Evolutionary conservation across 805 yeast species (phyloP), one percentile per base, ranked within the genome.

Genomic region (Ogataea siamensis): DNA sequence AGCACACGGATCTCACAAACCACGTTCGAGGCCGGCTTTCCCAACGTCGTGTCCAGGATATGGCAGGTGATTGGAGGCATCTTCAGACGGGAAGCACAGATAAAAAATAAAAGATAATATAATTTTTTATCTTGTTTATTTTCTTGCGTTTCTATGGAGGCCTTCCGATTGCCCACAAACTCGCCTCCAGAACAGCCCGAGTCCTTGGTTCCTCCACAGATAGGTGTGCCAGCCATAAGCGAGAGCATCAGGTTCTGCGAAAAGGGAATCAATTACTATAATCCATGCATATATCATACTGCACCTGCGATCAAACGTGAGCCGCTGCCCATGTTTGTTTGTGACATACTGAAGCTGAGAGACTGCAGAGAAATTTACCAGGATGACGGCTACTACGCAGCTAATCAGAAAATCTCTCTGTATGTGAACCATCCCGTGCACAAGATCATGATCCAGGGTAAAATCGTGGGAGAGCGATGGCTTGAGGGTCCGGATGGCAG

Each of bases 1-100:
- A 73, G 40, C 37, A 60, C 61, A 54, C 67, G 76, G 24, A 83
- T 63, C 19, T 79, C 79, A 55, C 93, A 86, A 3, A 70, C 63
- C n/a, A 89, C 89, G n/a, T 70, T 71, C 0, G 64, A 57, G 1
- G 96, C 96, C 1, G 98, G 98, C 43, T 68, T 72, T 1, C 98
- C 98, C 6, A 70, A 62, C 7, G 84, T 80, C 5, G 96, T 88
- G 54, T 89, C 96, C 15, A 89, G 68, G 7, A 89, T 76, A 59
- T 89, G 98, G 64, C 97, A 89, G 3, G 96, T 88, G 26, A 88
- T 76, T 29, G 91, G 91, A 5, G 64, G 55, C 12, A 45, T 49
- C 7, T 12, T 16, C 16, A 26, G 8, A 14, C 12, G 21, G 7
- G 15, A 28, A 21, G n/a, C n/a, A 26, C 7, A 12, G 19, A 16